Percentiles rank a stretch among this genome's conserved stretches.
phyloP scores from a whole-genome alignment of 176 grass and related monocot species.

The Eleusine coracana region DNA sequence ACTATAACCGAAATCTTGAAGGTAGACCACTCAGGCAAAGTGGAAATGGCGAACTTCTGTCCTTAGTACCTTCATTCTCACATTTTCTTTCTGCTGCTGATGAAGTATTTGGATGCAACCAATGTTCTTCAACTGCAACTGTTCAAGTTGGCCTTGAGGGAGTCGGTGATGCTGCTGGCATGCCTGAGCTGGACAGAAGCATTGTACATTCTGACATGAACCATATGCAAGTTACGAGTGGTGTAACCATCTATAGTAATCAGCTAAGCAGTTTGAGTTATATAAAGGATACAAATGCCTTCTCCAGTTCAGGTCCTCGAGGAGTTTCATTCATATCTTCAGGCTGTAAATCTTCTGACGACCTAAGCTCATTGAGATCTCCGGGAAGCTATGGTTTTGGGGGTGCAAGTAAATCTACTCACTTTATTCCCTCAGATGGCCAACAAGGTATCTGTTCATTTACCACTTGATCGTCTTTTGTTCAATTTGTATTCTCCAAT shows the following conservation, averaged over 20 bases:
- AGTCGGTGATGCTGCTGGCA: constrained; percentile 21
- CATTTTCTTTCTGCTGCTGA: constrained; percentile 79
- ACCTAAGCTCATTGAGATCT: constrained; percentile 49
- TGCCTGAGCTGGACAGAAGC: constrained; percentile 40
- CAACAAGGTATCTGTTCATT: constrained; percentile 13
- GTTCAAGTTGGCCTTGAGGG: constrained; percentile 42
- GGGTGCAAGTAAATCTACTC: constrained; percentile 35
- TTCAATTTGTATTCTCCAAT: constrained; percentile 35
- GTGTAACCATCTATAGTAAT: constrained; percentile 40
- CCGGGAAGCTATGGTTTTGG: constrained; percentile 32
- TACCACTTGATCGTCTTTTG: constrained; percentile 1
- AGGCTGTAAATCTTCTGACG: constrained; percentile 49
- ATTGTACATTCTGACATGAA: constrained; percentile 44
- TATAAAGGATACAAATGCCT: constrained; percentile 38
- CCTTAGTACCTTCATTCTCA: constrained; percentile 45
- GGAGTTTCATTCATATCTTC: constrained; percentile 47
- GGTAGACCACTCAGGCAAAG: constrained; percentile 37
- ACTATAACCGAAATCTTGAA: constrained; percentile 45
- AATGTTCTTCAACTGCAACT: constrained; percentile 35
- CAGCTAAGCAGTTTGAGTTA: constrained; percentile 35
- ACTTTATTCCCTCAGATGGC: constrained; percentile 40
- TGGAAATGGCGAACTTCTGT: constrained; percentile 40
- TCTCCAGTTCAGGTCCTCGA: constrained; percentile 44
- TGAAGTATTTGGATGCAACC: constrained; percentile 58
- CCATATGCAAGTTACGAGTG: constrained; percentile 31